Evolutionary conservation across 257 asterid species (phyloP).

Genomic region (Coffea eugenioides): DNA sequence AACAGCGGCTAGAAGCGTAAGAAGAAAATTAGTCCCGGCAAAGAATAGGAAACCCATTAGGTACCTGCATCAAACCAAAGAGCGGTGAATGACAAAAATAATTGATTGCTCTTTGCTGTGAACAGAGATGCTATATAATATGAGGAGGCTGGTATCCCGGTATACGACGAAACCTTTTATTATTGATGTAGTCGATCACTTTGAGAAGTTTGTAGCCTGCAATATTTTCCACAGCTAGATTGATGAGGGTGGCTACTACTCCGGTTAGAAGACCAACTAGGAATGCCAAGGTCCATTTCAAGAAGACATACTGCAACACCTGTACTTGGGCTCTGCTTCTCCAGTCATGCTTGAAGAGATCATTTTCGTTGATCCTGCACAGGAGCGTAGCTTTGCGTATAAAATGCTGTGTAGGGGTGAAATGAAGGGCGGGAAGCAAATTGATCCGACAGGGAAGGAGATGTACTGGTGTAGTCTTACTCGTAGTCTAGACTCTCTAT

Average conservation of each 20-base stretch:
- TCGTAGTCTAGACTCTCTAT: conserved; percentile 94
- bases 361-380: conserved; percentile 80
- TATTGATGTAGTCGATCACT: conserved; percentile 52
- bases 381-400: neutral
- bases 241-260: conserved; percentile 67
- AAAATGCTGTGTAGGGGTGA: neutral
- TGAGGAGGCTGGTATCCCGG: neutral
- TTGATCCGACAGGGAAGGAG: neutral
- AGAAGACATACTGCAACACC: conserved; percentile 66
- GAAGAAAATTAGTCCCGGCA: conserved; percentile 52
- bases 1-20: conserved; percentile 62
- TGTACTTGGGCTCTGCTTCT: conserved; percentile 74
- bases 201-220: conserved; percentile 78
- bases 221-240: conserved; percentile 82
- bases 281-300: conserved; percentile 79
- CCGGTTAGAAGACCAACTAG: conserved; percentile 90
- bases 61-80: conserved; percentile 55
- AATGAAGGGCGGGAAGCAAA: neutral
- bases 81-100: neutral
- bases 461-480: conserved; percentile 41
- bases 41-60: conserved; percentile 56
- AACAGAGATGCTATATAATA: neutral
- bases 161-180: conserved; percentile 44
- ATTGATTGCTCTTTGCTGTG: neutral
- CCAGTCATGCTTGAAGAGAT: conserved; percentile 97